Base-by-base conservation (phyloP, 352 stramenopile genomes). In the Pythium aristosporum region DNA sequence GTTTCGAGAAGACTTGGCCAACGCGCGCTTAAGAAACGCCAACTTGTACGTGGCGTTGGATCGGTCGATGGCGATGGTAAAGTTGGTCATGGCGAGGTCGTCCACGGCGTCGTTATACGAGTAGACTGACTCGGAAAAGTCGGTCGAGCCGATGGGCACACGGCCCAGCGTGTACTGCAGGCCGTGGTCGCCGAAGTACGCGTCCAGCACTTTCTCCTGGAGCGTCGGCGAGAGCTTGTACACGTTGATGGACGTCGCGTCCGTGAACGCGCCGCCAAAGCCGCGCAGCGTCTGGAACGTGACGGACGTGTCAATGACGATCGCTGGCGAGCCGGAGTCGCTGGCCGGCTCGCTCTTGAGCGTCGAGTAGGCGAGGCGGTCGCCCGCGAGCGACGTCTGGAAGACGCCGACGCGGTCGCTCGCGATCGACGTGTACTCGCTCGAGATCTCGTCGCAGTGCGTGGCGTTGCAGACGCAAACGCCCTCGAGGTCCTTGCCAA, bases 231-330 rank as follows among this genome's bases (percentile, higher is more conserved):
- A 63, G 47, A 97, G 71, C 62, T 80, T 68, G 58, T 88, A 80
- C 46, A 96, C 70, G 57, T 96, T 94, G 61, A 94, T 87, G 21
- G 87, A 75, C 39, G 87, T 77, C 3, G 87, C 67, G 58, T 97
- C 90, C 10, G 89, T 97, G 76, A 97, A 97, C 23, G 90, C 87
- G 18, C 88, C 90, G 11, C 90, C 90, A 62, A 97, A 97, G 13
- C 90, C 90, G 30, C 88, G 75, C 46, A 97, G 95, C 61, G 85
- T 74, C 69, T 97, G 81, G 75, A 80, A 90, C 55, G 66, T 87
- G 30, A 69, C 74, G 8, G 34, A 36, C 52, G 74, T 76, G 56
- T 92, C 76, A 30, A 89, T 72, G n/a, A 60, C 65, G 20, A 88
- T 42, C 52, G 81, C 73, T 12, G 50, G 7, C 1, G 32, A 8